Base-by-base conservation (phyloP, 2,329 filamentous ascomycete species). In the Ophiocordyceps camponoti-leonardi region DNA sequence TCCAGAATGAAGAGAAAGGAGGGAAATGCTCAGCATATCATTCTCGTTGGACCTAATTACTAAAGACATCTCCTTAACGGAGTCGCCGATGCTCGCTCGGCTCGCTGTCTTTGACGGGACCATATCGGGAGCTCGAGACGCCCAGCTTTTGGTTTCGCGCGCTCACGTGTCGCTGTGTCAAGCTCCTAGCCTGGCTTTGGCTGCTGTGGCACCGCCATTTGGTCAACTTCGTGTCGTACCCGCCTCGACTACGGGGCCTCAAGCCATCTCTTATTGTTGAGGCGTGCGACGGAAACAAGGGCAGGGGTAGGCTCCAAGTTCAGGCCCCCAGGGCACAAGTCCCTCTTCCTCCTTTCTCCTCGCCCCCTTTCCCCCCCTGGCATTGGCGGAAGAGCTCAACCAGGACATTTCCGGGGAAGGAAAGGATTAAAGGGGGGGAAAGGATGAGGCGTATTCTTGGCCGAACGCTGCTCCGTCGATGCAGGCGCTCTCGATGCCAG, bases 201-300 rank as follows among this genome's bases (percentile, higher is more conserved):
- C 46, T 46, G 47, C 45, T 44, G 47, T 48, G 40, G n/a, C 42
- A 48, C 45, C 43, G 31, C 23, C 26, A 35, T 31, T 26, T 40
- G 33, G 44, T 37, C 26, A 37, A 41, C 23, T 28, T 37, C 35
- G 42, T 14, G 44, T 39, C 19, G 23, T 44, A 43, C 31, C 41
- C 22, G 42, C 14, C 23, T 45, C 39, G 42, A 44, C 42, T 45
- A 43, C 46, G 23, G 22, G 40, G n/a, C 13, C 22, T 23, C 20
- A 42, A 39, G 42, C 41, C 40, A 44, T 42, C 42, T 30, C 23
- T 44, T 41, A 42, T 42, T 46, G 31, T 46, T 31, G 35, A 48
- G 44, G 30, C 42, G 46, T 30, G 44, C 39, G 44, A 42, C 44
- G 46, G 44, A 30, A 26, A 14, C 42, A 46, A 44, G 13, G 16